These are phyloP conservation scores for Erythrobasidium hasegawianum DNA, from an alignment of 1,284 basidiomycete genomes.

Conservation along the genomic window DNA sequence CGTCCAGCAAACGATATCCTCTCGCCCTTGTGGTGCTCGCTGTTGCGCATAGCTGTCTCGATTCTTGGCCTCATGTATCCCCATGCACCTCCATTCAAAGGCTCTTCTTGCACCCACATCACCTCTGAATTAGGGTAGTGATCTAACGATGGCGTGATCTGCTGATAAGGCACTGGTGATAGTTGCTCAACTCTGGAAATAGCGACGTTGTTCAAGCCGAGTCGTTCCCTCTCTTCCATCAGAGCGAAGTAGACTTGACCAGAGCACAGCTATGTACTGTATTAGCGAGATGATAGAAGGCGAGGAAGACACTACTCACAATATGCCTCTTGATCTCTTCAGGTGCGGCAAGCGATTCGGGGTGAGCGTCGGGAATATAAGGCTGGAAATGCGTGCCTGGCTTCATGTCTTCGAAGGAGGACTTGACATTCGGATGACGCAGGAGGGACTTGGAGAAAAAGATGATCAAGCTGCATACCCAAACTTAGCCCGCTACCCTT, in stretches of 20 bases:
- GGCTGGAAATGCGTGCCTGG: constrained; percentile 90
- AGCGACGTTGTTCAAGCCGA: constrained; percentile 76
- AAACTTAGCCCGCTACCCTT: too few relatives aligned
- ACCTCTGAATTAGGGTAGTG: constrained; percentile 72
- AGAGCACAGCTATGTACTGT: constrained; percentile 47
- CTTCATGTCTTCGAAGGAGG: constrained; percentile 78
- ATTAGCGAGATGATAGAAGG: too few relatives aligned
- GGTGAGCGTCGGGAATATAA: constrained; percentile 80
- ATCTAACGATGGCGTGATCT: constrained; percentile 62
- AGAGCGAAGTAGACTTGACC: constrained; percentile 94
- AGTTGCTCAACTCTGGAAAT: constrained; percentile 93
- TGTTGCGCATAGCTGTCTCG: constrained; percentile 59
- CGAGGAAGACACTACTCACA: too few relatives aligned
- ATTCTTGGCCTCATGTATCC: constrained; percentile 76
- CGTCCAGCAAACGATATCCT: constrained; percentile 81
- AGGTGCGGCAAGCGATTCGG: constrained; percentile 66
- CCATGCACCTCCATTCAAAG: constrained; percentile 61
- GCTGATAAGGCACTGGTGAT: constrained; percentile 91
- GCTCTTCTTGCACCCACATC: constrained; percentile 42
- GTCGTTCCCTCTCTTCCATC: constrained; percentile 80
- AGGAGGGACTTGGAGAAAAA: constrained; percentile 97
- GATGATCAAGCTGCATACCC: constrained; percentile 66
- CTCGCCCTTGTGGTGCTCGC: constrained; percentile 84
- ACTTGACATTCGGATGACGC: constrained; percentile 87
- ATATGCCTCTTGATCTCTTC: constrained; percentile 89